phyloP scores from a whole-genome alignment of 306 rosid genomes.

The Bauhinia variegata region DNA sequence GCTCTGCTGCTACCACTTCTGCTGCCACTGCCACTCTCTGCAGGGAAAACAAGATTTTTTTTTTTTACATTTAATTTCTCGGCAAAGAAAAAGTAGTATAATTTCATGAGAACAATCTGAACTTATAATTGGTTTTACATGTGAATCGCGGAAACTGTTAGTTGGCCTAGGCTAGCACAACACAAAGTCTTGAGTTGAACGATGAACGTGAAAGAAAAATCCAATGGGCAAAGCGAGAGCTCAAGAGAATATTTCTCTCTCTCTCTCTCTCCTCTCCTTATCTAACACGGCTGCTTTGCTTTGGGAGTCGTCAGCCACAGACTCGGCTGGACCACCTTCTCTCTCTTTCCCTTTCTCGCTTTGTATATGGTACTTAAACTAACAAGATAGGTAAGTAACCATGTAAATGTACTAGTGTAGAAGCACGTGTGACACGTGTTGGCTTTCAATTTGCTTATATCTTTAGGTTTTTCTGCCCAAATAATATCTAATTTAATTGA shows the following conservation, averaged over 20 bases:
- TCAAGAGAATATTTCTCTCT: constrained; percentile 46
- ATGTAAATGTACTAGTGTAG: neutral
- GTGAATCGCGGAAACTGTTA: constrained; percentile 33
- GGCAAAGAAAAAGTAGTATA: constrained; percentile 8
- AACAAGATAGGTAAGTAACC: constrained; percentile 2
- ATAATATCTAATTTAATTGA: no score
- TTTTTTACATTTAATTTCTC: constrained; percentile 4
- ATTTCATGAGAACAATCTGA: constrained; percentile 12
- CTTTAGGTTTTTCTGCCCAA: no score
- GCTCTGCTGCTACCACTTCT: constrained; percentile 11
- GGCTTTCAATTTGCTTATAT: neutral
- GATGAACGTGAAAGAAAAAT: no score
- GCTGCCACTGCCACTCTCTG: no score
- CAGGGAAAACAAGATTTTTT: neutral
- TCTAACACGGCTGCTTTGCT: constrained; percentile 81
- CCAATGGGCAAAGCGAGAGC: constrained; percentile 37
- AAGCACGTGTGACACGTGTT: neutral
- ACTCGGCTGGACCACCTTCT: constrained; percentile 64
- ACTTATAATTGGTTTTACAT: constrained; percentile 23
- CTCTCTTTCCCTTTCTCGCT: constrained; percentile 27
- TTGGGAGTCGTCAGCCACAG: constrained; percentile 74
- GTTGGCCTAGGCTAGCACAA: no score
- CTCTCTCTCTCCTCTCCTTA: constrained; percentile 51
- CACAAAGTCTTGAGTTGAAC: no score
- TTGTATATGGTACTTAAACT: constrained; percentile 10